These are phyloP conservation scores for Geotrichum armillariae DNA, from an alignment of 1,139 yeast genomes.

Conservation along the genomic window DNA sequence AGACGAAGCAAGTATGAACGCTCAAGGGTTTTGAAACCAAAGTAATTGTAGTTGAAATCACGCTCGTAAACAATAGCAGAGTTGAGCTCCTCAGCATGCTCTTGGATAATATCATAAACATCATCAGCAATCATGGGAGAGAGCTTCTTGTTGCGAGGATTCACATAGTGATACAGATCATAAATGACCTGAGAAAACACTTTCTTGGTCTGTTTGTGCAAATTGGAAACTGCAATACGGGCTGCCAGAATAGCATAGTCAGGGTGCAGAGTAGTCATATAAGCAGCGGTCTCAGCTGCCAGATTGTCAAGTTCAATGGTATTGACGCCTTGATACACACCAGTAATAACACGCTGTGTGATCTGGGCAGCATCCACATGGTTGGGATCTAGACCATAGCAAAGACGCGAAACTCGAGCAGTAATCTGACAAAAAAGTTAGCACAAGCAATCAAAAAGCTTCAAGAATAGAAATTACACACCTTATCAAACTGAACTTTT, in stretches of 20 bases:
- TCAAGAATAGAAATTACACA: slow-evolving; percentile 19
- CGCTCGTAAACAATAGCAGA: slow-evolving; percentile 82
- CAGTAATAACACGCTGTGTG: slow-evolving; percentile 85
- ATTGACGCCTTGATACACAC: slow-evolving; percentile 94
- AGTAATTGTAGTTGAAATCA: slow-evolving; percentile 79
- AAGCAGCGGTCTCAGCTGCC: slow-evolving; percentile 97
- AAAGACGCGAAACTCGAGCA: slow-evolving; percentile 62
- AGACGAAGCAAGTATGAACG: slow-evolving; percentile 76
- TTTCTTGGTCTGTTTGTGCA: slow-evolving; percentile 92
- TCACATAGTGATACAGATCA: slow-evolving; percentile 69
- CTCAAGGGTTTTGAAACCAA: slow-evolving; percentile 85
- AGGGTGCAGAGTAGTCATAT: slow-evolving; percentile 95
- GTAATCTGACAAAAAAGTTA: slow-evolving; percentile 45
- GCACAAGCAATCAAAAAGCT: neutral
- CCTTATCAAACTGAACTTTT: slow-evolving; percentile 76
- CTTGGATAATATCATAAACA: slow-evolving; percentile 60
- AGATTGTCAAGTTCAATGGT: slow-evolving; percentile 89
- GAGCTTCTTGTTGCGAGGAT: slow-evolving; percentile 71
- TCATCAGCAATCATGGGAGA: slow-evolving; percentile 84
- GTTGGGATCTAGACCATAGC: slow-evolving; percentile 79
- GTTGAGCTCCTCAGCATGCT: slow-evolving; percentile 69
- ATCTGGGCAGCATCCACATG: slow-evolving; percentile 88
- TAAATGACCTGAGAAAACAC: slow-evolving; percentile 78
- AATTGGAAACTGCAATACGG: slow-evolving; percentile 85
- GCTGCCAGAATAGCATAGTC: slow-evolving; percentile 96